Percentiles rank a stretch among this genome's conserved stretches.
Conservation (phyloP, 805 yeast genomes). For the Wickerhamiella domercqiae region DNA sequence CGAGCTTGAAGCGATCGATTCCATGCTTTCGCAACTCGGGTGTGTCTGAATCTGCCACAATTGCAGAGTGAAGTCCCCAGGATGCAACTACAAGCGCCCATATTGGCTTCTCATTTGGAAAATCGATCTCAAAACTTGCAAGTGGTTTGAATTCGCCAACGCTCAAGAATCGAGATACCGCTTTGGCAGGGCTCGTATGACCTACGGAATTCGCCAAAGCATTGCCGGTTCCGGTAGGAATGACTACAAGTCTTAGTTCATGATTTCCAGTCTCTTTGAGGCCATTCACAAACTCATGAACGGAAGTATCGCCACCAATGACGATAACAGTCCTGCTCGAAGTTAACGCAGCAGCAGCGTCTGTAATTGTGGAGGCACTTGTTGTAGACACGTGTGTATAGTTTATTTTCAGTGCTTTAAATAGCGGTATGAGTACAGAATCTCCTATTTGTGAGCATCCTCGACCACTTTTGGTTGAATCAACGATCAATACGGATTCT, state of each 20-base stretch:
- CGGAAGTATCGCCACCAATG: slow-evolving; percentile 76
- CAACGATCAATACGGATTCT: background rate
- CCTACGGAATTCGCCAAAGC: slow-evolving; percentile 55
- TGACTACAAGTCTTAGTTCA: slow-evolving; percentile 18
- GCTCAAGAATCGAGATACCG: slow-evolving; percentile 19
- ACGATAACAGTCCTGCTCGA: slow-evolving; percentile 36
- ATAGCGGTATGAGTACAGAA: slow-evolving; percentile 22
- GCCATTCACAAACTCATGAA: slow-evolving; percentile 57
- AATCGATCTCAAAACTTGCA: slow-evolving; percentile 30
- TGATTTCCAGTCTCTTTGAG: slow-evolving; percentile 15
- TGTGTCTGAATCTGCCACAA: slow-evolving; percentile 67
- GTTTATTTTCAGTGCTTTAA: slow-evolving; percentile 21
- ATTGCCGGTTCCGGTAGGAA: slow-evolving; percentile 83
- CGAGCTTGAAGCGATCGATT: slow-evolving; percentile 47
- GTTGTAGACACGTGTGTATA: slow-evolving; percentile 26
- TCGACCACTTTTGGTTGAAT: slow-evolving; percentile 2
- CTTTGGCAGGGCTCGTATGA: slow-evolving; percentile 17
- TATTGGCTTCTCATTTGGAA: slow-evolving; percentile 29
- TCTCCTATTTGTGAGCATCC: slow-evolving; percentile 19
- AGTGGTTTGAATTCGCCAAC: slow-evolving; percentile 23
- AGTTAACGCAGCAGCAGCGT: slow-evolving; percentile 21
- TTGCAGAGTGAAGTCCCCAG: slow-evolving; percentile 75
- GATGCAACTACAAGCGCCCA: slow-evolving; percentile 46
- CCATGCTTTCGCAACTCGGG: slow-evolving; percentile 54
- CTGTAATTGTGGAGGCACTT: slow-evolving; percentile 19